Base-by-base conservation (phyloP, 768 basidiomycete genomes). In the Cyathus striatus region DNA sequence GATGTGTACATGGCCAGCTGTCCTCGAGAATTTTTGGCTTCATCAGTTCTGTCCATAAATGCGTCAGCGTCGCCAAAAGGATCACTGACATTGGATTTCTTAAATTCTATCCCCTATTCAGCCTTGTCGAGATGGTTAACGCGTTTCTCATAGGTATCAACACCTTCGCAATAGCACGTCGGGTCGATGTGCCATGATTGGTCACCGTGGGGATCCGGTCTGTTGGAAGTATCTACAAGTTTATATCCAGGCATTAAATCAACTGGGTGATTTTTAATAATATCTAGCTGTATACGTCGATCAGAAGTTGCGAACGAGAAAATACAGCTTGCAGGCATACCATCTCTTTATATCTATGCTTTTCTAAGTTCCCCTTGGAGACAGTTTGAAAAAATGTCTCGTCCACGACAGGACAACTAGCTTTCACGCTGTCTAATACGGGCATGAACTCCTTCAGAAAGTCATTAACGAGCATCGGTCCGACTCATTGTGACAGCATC, bases 1-100 rank as follows among this genome's bases (percentile, higher is more conserved):
- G 54, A 46, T 2, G 49, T 48, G 33, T 61, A 63, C 14, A 49
- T 40, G 3, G 50, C 48, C 9, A 65, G 44, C 38, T 65, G 57
- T 0, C 58, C 58, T 14, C 42, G 35, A 18, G 10, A 9, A 7
- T 36, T 7, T 9, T 9, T 18, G n/a, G n/a, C n/a, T n/a, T n/a
- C n/a, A n/a, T n/a, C n/a, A n/a, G n/a, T n/a, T n/a, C n/a, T n/a
- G n/a, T n/a, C n/a, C n/a, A n/a, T n/a, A n/a, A n/a, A n/a, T n/a
- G n/a, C n/a, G n/a, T n/a, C 9, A 9, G 35, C 12, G 17, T 36
- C 35, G 17, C 17, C 9, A 36, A 36, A 36, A 7, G 35, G 35
- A 18, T 36, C 35, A 10, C 17, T 12, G 35, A 6, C 20, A 7
- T 36, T 36, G 9, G n/a, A n/a, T n/a, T 10, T 18, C 17, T 36